These are phyloP conservation scores for Symbiodinium pilosum DNA, from an alignment of 73 alveolate species.

Conservation along the genomic window DNA sequence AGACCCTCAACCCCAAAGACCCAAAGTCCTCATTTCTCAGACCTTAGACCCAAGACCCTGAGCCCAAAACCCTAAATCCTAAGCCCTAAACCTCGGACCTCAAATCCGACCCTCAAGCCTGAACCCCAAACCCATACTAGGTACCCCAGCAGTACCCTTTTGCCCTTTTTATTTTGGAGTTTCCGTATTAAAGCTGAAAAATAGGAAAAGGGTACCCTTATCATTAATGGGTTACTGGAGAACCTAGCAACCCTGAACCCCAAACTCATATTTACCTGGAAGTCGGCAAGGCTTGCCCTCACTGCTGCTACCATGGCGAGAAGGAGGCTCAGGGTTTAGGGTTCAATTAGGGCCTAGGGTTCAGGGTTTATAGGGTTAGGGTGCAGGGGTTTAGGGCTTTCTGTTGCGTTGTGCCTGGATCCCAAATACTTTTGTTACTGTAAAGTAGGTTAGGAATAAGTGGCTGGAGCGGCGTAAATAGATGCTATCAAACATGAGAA, in stretches of 20 bases:
- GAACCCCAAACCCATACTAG: too few relatives aligned
- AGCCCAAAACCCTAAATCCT: background rate
- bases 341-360: background rate
- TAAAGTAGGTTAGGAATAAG: too few relatives aligned
- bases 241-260: too few relatives aligned
- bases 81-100: background rate
- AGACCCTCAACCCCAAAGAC: background rate
- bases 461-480: too few relatives aligned
- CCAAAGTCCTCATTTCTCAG: background rate
- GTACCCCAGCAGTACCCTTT: background rate
- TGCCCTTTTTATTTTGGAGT: background rate
- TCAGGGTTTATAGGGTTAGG: background rate
- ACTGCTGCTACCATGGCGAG: conserved; percentile 91
- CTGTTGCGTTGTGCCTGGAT: too few relatives aligned
- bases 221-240: background rate
- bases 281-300: conserved; percentile 60
- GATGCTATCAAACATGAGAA: too few relatives aligned
- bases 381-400: conserved; percentile 4
- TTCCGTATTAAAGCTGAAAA: background rate
- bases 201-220: background rate
- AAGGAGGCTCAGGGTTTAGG: conserved; percentile 25
- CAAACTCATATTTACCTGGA: too few relatives aligned
- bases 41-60: background rate
- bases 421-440: too few relatives aligned
- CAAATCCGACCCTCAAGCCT: background rate